Conservation (phyloP, 305 asterid species). For the Rubia peregrina region DNA sequence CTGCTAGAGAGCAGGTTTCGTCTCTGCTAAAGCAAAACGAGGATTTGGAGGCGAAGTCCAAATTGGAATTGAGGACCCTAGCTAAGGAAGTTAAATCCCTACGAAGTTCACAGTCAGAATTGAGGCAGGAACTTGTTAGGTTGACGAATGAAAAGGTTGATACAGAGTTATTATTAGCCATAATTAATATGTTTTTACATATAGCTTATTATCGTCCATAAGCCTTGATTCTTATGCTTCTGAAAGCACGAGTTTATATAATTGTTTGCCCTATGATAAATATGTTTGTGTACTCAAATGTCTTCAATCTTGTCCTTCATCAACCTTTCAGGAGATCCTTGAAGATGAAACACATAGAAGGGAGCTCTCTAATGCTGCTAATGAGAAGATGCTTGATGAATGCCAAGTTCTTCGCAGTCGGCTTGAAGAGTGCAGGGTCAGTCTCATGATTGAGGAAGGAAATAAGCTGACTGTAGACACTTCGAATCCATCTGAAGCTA, state of each 20-base stretch:
- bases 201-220: background rate
- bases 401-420: conserved; percentile 42
- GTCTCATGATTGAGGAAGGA: conserved; percentile 40
- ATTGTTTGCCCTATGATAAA: background rate
- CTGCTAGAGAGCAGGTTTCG: conserved; percentile 39
- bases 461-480: conserved; percentile 33
- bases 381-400: conserved; percentile 47
- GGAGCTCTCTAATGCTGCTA: conserved; percentile 37
- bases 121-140: conserved; percentile 45
- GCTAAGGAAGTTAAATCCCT: conserved; percentile 60
- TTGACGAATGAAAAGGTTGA: conserved; percentile 41
- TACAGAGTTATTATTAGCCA: conserved; percentile 34
- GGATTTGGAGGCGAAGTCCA: conserved; percentile 44
- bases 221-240: background rate
- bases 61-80: conserved; percentile 44
- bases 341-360: conserved; percentile 36
- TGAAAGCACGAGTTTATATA: background rate
- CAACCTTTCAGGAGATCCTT: conserved; percentile 35
- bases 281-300: no score
- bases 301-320: background rate
- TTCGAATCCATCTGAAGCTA: conserved; percentile 39
- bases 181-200: background rate
- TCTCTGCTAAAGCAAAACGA: conserved; percentile 37
- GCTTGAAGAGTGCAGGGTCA: conserved; percentile 49
- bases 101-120: conserved; percentile 46